Evolutionary conservation across 352 stramenopile genomes (phyloP), one percentile per base, ranked within the genome.

Genomic region (Phytophthora citricola): DNA sequence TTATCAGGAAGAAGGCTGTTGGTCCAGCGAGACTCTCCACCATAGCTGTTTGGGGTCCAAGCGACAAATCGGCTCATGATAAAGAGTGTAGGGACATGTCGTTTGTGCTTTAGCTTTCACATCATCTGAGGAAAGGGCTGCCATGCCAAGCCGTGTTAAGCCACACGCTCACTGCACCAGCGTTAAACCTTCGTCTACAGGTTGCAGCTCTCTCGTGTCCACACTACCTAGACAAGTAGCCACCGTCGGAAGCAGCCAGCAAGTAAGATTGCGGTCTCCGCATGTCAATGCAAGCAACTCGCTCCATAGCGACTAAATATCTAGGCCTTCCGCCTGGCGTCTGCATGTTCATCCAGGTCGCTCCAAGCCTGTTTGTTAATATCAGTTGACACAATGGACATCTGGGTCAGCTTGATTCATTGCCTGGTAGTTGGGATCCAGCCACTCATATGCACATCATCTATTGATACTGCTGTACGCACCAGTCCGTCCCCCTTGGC

Each of bases 341-440:
- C 46, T 15, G 54, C 59, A 29, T 81, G 69, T 1, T 78, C 69
- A 51, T 91, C 82, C 62, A 89, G 85, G 48, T 87, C 79, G 57
- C 77, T 91, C 84, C 82, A 92, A 11, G 71, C 80, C 83, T 92
- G 17, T 20, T 20, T 20, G 17, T 20, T 20, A 20, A 20, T 20
- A 56, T 0, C 9, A 50, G 44, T 53, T 40, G 43, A 39, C 22
- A 45, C 6, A 22, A 24, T 7, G 2, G 14, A 11, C 41, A 60
- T 51, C 5, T 62, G 50, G 10, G 26, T 74, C 12, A 64, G 34
- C 55, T 64, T 46, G 27, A 59, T 61, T 63, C 22, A 63, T 44
- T 22, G 24, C 22, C 3, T 22, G 17, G 24, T 26, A 58, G 34
- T 39, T 62, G 40, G 41, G 22, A 26, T 24, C 17, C 8, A 40